A percentile compares a stretch with the other conserved stretches of the same genome.
Conservation (phyloP, 202 grass and related monocot genomes). For the Zoysia matrella region DNA sequence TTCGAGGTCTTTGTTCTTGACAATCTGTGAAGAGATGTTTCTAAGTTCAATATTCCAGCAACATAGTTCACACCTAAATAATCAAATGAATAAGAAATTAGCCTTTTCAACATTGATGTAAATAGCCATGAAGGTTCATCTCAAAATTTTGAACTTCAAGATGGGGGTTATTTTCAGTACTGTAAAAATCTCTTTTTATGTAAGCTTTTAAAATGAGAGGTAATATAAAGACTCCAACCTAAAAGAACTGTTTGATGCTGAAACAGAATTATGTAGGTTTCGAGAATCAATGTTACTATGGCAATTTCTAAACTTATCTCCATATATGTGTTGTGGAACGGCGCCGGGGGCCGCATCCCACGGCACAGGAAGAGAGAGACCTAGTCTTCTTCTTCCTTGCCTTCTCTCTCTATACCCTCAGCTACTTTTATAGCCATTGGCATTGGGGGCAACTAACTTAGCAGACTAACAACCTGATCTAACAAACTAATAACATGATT, state of each 20-base stretch:
- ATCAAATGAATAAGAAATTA: background rate
- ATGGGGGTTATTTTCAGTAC: background rate
- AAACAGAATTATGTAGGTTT: background rate
- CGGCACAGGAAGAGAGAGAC: too few relatives aligned
- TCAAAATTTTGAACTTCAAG: background rate
- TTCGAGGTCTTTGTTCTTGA: too few relatives aligned
- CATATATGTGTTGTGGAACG: background rate
- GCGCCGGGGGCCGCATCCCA: too few relatives aligned
- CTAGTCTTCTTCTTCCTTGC: too few relatives aligned
- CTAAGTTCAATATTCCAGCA: slow-evolving; percentile 20
- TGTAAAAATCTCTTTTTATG: background rate
- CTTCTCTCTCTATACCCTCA: too few relatives aligned
- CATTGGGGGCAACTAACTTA: too few relatives aligned
- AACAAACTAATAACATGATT: too few relatives aligned
- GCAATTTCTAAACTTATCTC: background rate
- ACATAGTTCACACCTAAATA: slow-evolving; percentile 53
- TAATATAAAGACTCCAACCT: background rate
- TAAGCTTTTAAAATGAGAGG: background rate
- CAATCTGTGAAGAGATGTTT: background rate
- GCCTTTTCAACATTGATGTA: background rate
- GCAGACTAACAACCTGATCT: too few relatives aligned
- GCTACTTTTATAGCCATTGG: too few relatives aligned
- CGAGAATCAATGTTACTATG: background rate
- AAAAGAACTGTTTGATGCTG: background rate
- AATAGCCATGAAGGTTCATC: background rate